phyloP scores from a whole-genome alignment of 441 rosid species.

The Erysimum cheiri region DNA sequence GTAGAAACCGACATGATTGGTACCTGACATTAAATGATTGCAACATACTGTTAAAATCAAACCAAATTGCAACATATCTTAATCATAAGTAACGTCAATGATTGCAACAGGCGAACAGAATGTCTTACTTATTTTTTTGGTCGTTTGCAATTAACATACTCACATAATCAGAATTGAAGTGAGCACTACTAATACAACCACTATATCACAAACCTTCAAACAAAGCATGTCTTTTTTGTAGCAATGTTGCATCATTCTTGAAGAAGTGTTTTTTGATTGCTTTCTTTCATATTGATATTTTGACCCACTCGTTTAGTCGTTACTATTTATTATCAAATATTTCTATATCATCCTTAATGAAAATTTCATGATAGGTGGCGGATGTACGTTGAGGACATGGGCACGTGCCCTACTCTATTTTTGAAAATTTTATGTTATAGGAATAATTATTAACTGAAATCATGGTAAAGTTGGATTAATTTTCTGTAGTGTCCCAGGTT shows the following conservation, averaged over 20 bases:
- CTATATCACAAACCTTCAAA: background rate
- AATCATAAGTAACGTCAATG: background rate
- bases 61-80: background rate
- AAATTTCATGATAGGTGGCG: background rate
- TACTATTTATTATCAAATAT: background rate
- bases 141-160: background rate
- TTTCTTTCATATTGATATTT: background rate
- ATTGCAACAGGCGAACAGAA: background rate
- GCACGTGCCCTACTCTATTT: too few species aligned
- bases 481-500: too few species aligned
- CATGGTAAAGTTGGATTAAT: too few species aligned
- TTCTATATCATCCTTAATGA: background rate
- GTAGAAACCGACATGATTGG: slow-evolving; percentile 13
- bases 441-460: too few species aligned
- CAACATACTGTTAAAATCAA: background rate
- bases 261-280: background rate
- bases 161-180: background rate
- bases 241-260: background rate
- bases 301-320: background rate
- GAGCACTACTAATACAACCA: background rate
- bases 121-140: background rate
- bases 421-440: too few species aligned
- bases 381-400: too few species aligned
- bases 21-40: background rate
- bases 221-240: background rate